phyloP scores from a whole-genome alignment of 1,284 basidiomycete species.

The Pterulicium gracile region DNA sequence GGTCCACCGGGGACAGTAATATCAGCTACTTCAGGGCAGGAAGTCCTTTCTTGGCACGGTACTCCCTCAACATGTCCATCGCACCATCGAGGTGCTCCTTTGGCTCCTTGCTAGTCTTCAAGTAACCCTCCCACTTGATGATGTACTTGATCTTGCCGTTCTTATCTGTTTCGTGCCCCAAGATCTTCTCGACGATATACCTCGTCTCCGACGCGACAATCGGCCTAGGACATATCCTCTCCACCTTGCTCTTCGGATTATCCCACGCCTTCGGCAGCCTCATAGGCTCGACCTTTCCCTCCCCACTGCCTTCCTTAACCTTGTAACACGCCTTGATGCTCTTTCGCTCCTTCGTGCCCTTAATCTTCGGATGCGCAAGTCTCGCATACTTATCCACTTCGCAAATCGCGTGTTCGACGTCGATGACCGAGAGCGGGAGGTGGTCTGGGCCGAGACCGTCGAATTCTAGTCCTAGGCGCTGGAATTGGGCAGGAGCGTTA shows the following conservation, averaged over 20 bases:
- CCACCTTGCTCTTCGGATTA: constrained; percentile 23
- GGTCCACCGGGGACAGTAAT: constrained; percentile 1
- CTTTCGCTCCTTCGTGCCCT: constrained; percentile 16
- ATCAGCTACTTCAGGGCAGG: neutral
- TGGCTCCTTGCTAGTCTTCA: neutral
- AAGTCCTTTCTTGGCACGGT: neutral
- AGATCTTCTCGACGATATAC: neutral
- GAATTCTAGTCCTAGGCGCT: constrained; percentile 36
- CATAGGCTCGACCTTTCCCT: constrained; percentile 14
- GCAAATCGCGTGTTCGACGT: constrained; percentile 58
- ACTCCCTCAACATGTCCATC: neutral
- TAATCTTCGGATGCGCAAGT: constrained; percentile 26
- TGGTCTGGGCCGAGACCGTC: constrained; percentile 32
- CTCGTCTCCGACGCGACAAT: neutral
- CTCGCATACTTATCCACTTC: constrained; percentile 60
- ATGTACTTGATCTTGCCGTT: too few species aligned
- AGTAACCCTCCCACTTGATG: neutral
- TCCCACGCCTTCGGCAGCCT: constrained; percentile 44
- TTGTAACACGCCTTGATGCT: constrained; percentile 17
- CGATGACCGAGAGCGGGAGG: constrained; percentile 40
- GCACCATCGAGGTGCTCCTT: neutral
- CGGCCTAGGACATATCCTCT: constrained; percentile 25
- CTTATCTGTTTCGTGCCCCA: neutral
- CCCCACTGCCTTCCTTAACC: constrained; percentile 11
- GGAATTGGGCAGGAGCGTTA: constrained; percentile 42